Percentiles rank a stretch among this genome's conserved stretches.
Evolutionary conservation across 1,139 yeast species (phyloP).

Genomic region (Hanseniaspora gamundiae): DNA sequence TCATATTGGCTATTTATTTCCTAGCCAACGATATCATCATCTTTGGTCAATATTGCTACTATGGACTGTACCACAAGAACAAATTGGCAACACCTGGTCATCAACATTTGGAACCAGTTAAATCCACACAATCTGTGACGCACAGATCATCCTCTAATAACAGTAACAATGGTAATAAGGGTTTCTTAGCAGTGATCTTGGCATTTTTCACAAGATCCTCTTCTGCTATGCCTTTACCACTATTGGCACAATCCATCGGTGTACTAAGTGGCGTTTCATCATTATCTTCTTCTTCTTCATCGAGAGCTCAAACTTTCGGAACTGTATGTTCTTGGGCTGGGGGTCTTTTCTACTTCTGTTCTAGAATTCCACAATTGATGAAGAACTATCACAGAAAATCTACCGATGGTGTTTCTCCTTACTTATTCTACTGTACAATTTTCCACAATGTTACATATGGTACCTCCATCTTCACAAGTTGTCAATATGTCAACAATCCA

Average conservation of each 20-base stretch:
- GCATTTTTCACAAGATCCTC: conserved; percentile 7
- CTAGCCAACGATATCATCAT: conserved; percentile 58
- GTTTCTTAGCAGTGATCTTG: conserved; percentile 6
- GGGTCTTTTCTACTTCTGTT: conserved; percentile 59
- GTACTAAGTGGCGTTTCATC: conserved; percentile 9
- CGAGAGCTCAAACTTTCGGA: conserved; percentile 29
- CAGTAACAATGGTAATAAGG: too few relatives aligned
- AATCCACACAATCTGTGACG: not conserved
- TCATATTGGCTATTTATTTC: conserved; percentile 63
- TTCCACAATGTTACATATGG: conserved; percentile 76
- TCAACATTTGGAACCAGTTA: conserved; percentile 12
- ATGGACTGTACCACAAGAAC: conserved; percentile 32
- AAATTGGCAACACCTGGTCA: conserved; percentile 26
- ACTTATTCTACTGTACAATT: conserved; percentile 68
- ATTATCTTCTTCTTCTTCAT: conserved; percentile 8
- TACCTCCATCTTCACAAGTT: conserved; percentile 48
- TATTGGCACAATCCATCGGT: conserved; percentile 4
- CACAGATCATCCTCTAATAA: too few relatives aligned
- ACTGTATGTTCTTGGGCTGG: conserved; percentile 68
- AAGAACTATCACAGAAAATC: conserved; percentile 68
- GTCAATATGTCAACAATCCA: conserved; percentile 25
- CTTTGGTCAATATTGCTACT: conserved; percentile 69
- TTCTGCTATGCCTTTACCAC: conserved; percentile 9
- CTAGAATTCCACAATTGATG: conserved; percentile 75
- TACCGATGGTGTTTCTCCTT: conserved; percentile 73